Evolutionary conservation across 2,329 filamentous ascomycete species (phyloP).

Genomic region (Penicillium psychrosexuale): DNA sequence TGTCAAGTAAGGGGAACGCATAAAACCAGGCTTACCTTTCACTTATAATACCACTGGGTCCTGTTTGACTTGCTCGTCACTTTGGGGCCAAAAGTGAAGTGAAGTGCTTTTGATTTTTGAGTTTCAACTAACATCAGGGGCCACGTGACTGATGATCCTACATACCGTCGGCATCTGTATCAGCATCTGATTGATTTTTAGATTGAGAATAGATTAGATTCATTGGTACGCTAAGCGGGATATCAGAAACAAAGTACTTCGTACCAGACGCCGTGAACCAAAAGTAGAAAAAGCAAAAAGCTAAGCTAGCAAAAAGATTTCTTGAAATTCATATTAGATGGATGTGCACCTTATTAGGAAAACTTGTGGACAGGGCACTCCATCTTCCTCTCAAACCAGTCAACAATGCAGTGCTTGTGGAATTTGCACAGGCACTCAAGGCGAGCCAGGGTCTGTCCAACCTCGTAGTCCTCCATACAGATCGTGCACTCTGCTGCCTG

Average conservation of each 20-base stretch:
- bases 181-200: neutral
- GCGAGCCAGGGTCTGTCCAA: slow-evolving; percentile 57
- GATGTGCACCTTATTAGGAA: slow-evolving; percentile 1
- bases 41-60: neutral
- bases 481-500: slow-evolving; percentile 59
- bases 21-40: neutral
- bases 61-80: neutral
- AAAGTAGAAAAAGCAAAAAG: neutral
- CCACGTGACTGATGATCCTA: slow-evolving; percentile 2
- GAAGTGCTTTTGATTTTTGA: neutral
- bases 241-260: slow-evolving; percentile 10
- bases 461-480: slow-evolving; percentile 63
- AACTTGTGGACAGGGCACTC: slow-evolving; percentile 62
- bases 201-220: neutral
- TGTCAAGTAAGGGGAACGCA: neutral
- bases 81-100: neutral
- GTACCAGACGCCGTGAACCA: slow-evolving; percentile 3
- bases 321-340: slow-evolving; percentile 8
- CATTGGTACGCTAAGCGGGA: slow-evolving; percentile 2
- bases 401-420: slow-evolving; percentile 58
- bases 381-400: slow-evolving; percentile 58
- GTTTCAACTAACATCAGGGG: neutral
- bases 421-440: slow-evolving; percentile 65
- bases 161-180: neutral
- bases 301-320: neutral